These are phyloP conservation scores for Picochlorum sp. DNA, from an alignment of 139 green algal genomes.

Conservation along the genomic window DNA sequence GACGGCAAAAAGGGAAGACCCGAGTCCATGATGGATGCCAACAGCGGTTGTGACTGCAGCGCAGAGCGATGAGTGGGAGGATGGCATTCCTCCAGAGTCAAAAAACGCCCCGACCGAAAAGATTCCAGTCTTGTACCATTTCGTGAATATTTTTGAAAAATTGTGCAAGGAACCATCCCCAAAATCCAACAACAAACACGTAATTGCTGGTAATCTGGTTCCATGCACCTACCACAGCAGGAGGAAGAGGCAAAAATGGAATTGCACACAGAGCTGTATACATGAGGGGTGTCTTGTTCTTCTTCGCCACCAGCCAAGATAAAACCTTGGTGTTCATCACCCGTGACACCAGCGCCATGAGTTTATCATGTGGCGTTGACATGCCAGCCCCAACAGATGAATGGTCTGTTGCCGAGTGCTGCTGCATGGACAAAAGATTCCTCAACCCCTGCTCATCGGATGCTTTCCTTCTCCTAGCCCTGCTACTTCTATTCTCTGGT, in stretches of 20 bases:
- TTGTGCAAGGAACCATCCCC: slow-evolving; percentile 78
- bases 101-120: slow-evolving; percentile 73
- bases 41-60: slow-evolving; percentile 81
- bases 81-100: slow-evolving; percentile 94
- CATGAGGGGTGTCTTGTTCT: neutral
- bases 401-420: too few relatives aligned
- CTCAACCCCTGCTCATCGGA: too few relatives aligned
- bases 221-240: neutral
- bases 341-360: neutral
- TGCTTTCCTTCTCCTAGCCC: too few relatives aligned
- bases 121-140: slow-evolving; percentile 66
- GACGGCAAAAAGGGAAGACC: slow-evolving; percentile 76
- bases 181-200: slow-evolving; percentile 82
- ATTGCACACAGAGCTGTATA: neutral
- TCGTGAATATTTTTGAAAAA: slow-evolving; percentile 85
- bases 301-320: neutral
- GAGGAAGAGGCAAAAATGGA: too few relatives aligned
- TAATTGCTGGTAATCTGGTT: slow-evolving; percentile 47
- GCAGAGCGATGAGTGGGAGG: slow-evolving; percentile 88
- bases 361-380: neutral
- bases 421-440: too few relatives aligned
- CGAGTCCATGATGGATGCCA: slow-evolving; percentile 73
- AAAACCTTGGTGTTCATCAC: neutral
- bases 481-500: too few relatives aligned
- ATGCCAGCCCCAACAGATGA: too few relatives aligned